Evolutionary conservation across 768 basidiomycete species (phyloP), one percentile per base, ranked within the genome.

Genomic region (Phlebiopsis flavidoalba): DNA sequence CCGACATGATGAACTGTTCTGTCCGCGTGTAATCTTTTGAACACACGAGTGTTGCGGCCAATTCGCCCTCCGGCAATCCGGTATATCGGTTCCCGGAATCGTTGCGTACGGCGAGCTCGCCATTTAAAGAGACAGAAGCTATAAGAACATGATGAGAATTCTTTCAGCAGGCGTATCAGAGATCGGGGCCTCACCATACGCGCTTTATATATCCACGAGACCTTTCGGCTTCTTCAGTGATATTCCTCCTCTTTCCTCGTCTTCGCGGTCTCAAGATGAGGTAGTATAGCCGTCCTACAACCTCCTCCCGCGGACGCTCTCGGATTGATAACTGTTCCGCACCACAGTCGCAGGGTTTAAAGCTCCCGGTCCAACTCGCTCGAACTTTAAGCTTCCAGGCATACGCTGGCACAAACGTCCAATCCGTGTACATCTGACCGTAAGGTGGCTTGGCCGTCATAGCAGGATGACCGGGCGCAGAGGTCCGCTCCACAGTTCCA

Each of bases 151-250:
- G 26, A 6, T 31, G 19, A 43, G 17, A 22, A 5, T n/a, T 3
- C 7, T 14, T 11, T 31, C 36, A 31, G 26, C 6, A 31, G 26
- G 26, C 26, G 26, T 31, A 31, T 31, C 35, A 48, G 8, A n/a
- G 19, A 47, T 7, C 33, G 22, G 24, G 37, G 7, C 60, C 70
- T 15, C 58, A 72, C 71, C 73, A 55, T 74, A 72, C 14, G 58
- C 53, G 8, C 65, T 64, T n/a, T n/a, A n/a, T 10, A 65, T 24
- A 3, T 31, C 60, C 8, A 73, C 37, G 57, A n/a, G n/a, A 52
- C 63, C 60, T 72, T 72, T 40, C 74, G 68, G 56, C 70, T 74
- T n/a, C 66, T 73, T 72, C 72, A 75, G n/a, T 75, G 12, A 74
- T 67, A 35, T 62, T 69, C 17, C 64, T 72, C 49, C 74, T 65